Base-by-base conservation (phyloP, 2,329 filamentous ascomycete genomes). In the Alternaria angustiovoidea region DNA sequence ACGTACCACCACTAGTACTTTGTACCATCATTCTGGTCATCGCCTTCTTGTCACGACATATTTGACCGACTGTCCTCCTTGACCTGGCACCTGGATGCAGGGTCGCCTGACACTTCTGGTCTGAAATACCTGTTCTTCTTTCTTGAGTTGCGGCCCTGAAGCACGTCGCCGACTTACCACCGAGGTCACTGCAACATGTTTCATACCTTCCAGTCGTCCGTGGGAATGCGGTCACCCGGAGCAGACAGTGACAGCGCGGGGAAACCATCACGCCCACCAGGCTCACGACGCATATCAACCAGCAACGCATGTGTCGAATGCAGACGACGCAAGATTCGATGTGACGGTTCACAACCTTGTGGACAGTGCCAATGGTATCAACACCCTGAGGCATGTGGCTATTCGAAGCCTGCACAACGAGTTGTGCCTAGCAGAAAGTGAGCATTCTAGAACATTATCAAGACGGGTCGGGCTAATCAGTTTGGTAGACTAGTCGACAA, bases 361-460 rank as follows among this genome's bases (percentile, higher is more conserved):
- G 90, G 91, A 38, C 91, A 93, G 75, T 95, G 92, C 75, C 86
- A 91, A 59, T 93, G 91, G 77, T 94, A 92, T 75, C 88, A 92
- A 57, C 91, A 91, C 63, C 89, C 91, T 4, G 91, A 93, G 63
- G 84, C 88, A 55, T 94, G 92, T 75, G 89, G 89, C 70, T 94
- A 94, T 77, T 90, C 92, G 67, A 93, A 94, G 79, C 91, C 93
- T 65, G 86, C 91, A 16, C 90, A 92, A 76, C 83, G 90, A 62
- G 87, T 92, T 9, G 89, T 92, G 59, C 91, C 91, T 0, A 94
- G 91, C 8, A 86, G 90, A 78, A 93, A 92, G 90, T 91, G 81
- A 78, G 87, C 79, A 20, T 16, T 39, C 20, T 39, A 7, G 26
- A 47, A 22, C 20, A 28, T 26, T 11, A 20, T 32, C 32, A 49